A percentile compares a stretch with the other conserved stretches of the same genome.
Evolutionary conservation across 2,329 filamentous ascomycete genomes (phyloP).

Genomic region (Alternaria dauci): DNA sequence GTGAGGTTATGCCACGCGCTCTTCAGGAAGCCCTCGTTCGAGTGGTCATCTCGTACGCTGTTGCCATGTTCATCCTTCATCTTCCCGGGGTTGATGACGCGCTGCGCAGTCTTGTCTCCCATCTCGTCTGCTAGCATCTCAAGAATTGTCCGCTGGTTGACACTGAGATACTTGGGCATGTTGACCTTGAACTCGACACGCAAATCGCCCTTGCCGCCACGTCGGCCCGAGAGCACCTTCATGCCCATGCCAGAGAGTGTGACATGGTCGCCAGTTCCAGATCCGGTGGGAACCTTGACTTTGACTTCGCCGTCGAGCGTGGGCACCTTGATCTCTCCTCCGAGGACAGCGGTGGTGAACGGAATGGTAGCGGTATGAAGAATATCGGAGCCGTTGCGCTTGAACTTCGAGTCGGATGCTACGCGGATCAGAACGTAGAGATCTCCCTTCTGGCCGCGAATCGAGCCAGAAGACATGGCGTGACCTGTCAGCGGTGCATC

Average conservation of each 20-base stretch:
- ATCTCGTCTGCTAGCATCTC: slow-evolving; percentile 98
- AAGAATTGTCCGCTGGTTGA: slow-evolving; percentile 89
- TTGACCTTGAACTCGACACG: slow-evolving; percentile 92
- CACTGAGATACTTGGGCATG: slow-evolving; percentile 93
- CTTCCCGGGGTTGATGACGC: slow-evolving; percentile 82
- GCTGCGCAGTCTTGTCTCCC: slow-evolving; percentile 88
- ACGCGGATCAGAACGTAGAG: slow-evolving; percentile 92
- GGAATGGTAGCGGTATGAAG: slow-evolving; percentile 92
- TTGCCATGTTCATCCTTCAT: slow-evolving; percentile 47
- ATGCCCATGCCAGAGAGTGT: slow-evolving; percentile 92
- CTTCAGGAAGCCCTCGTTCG: slow-evolving; percentile 90
- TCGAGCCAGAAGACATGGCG: slow-evolving; percentile 66
- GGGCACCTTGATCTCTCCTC: slow-evolving; percentile 87
- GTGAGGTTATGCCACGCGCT: slow-evolving; percentile 92
- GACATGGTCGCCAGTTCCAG: slow-evolving; percentile 89
- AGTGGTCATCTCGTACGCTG: slow-evolving; percentile 58
- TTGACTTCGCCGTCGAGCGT: slow-evolving; percentile 91
- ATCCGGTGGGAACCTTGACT: slow-evolving; percentile 89
- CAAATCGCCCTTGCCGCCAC: slow-evolving; percentile 79
- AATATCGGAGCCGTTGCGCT: slow-evolving; percentile 85
- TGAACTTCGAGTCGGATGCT: slow-evolving; percentile 88
- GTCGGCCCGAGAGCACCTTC: slow-evolving; percentile 72
- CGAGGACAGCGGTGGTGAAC: slow-evolving; percentile 89
- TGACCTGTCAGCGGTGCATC: slow-evolving; percentile 83
- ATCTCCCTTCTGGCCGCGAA: slow-evolving; percentile 77